Conservation (phyloP, 1,284 basidiomycete genomes). For the Laetiporus sulphureus region DNA sequence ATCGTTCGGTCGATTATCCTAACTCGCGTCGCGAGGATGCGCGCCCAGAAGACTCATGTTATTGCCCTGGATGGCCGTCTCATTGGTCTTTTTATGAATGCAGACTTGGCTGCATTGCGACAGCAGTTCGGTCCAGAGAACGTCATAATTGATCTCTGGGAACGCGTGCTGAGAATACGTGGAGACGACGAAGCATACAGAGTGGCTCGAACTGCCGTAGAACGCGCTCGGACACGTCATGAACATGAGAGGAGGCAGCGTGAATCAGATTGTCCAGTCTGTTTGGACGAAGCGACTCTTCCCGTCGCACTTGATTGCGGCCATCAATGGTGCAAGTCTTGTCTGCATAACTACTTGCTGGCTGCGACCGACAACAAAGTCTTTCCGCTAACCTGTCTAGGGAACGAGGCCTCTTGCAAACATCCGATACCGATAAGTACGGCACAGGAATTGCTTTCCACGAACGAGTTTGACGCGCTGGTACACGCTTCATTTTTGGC, state of each 20-base stretch:
- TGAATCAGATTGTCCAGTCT: constrained; percentile 47
- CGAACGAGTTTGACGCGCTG: constrained; percentile 45
- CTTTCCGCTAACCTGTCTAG: constrained; percentile 68
- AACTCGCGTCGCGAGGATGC: constrained; percentile 35
- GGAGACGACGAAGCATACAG: constrained; percentile 32
- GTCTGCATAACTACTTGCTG: constrained; percentile 48
- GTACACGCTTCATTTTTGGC: constrained; percentile 49
- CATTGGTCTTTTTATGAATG: constrained; percentile 37
- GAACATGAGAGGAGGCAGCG: constrained; percentile 12
- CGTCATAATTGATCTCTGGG: constrained; percentile 26
- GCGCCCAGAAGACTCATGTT: constrained; percentile 30
- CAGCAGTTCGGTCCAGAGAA: constrained; percentile 34
- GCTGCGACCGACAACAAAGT: constrained; percentile 46
- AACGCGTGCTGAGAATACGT: constrained; percentile 27
- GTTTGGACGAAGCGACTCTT: constrained; percentile 44
- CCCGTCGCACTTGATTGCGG: constrained; percentile 53
- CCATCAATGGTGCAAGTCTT: constrained; percentile 58
- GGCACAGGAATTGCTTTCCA: constrained; percentile 42
- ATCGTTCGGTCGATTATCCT: constrained; percentile 38
- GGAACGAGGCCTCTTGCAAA: constrained; percentile 47
- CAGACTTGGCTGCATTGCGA: constrained; percentile 33
- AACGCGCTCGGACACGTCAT: constrained; percentile 27
- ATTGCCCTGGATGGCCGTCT: constrained; percentile 41
- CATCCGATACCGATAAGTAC: constrained; percentile 43
- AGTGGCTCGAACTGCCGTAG: constrained; percentile 33